These are phyloP conservation scores for Oidiodendron maius DNA, from an alignment of 495 filamentous ascomycete species.

Conservation along the genomic window DNA sequence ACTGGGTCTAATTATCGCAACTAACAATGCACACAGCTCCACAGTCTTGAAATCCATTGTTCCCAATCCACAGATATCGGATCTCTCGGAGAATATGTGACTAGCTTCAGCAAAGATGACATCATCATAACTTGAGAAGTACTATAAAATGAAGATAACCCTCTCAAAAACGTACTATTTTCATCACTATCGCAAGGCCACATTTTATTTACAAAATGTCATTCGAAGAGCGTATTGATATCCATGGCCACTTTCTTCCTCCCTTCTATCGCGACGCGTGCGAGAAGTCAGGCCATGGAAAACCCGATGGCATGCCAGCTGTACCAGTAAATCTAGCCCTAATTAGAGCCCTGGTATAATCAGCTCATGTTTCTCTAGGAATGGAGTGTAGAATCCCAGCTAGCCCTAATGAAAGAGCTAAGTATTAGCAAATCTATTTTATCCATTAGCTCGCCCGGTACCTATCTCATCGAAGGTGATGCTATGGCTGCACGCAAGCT, in stretches of 20 bases:
- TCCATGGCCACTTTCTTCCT: not conserved
- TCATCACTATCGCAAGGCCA: too few species aligned
- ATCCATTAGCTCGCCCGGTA: slow-evolving; percentile 46
- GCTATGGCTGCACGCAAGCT: slow-evolving; percentile 23
- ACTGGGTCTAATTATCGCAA: too few species aligned
- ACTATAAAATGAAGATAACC: too few species aligned
- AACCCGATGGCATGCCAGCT: slow-evolving; percentile 42
- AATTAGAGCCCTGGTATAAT: not conserved
- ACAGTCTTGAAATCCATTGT: too few species aligned
- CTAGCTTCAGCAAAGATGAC: too few species aligned
- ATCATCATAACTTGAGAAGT: too few species aligned
- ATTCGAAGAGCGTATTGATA: not conserved
- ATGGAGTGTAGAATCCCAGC: slow-evolving; percentile 37
- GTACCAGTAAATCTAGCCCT: slow-evolving; percentile 28
- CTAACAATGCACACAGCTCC: too few species aligned
- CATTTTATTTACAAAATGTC: too few species aligned
- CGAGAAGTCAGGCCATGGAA: not conserved
- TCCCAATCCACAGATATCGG: too few species aligned
- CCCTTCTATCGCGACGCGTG: not conserved
- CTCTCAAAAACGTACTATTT: too few species aligned
- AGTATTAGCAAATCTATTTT: slow-evolving; percentile 43
- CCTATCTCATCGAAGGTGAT: slow-evolving; percentile 28
- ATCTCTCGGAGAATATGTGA: too few species aligned
- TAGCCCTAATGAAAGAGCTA: slow-evolving; percentile 36
- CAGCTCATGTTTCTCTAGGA: slow-evolving; percentile 15